Percentiles rank a stretch among this genome's conserved stretches.
Conservation (phyloP, 2,329 filamentous ascomycete genomes). For the Alternaria triticina region DNA sequence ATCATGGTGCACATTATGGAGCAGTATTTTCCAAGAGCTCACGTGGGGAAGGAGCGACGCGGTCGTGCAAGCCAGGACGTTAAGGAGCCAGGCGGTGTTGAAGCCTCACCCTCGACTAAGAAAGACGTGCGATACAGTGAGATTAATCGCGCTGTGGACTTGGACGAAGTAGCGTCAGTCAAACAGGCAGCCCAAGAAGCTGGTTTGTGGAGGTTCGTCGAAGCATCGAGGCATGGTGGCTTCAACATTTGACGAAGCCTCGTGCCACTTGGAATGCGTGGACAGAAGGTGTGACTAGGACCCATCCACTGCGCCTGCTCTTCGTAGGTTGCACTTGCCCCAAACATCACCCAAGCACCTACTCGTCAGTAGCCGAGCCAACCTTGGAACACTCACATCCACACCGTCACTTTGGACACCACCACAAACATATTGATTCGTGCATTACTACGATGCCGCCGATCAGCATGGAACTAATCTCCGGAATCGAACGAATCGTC, state of each 20-base stretch:
- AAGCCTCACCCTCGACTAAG: slow-evolving; percentile 31
- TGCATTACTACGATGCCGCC: slow-evolving; percentile 26
- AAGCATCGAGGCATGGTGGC: slow-evolving; percentile 63
- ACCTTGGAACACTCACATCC: slow-evolving; percentile 4
- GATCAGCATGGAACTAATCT: slow-evolving; percentile 8
- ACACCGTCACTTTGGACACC: background rate
- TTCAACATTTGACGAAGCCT: slow-evolving; percentile 54
- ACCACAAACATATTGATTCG: slow-evolving; percentile 6
- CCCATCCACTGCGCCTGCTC: background rate
- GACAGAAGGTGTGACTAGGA: background rate
- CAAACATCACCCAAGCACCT: background rate
- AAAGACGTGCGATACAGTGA: slow-evolving; percentile 71
- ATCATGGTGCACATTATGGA: slow-evolving; percentile 89
- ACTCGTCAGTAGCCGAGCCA: background rate
- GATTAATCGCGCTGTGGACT: slow-evolving; percentile 74
- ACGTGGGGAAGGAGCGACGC: slow-evolving; percentile 73
- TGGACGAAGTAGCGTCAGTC: slow-evolving; percentile 70
- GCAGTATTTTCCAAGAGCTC: slow-evolving; percentile 80
- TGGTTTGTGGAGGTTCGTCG: slow-evolving; percentile 80
- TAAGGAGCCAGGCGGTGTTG: slow-evolving; percentile 37
- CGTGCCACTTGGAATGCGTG: too few relatives aligned
- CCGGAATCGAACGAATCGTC: slow-evolving; percentile 23
- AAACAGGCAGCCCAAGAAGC: slow-evolving; percentile 71
- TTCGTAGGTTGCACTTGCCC: background rate
- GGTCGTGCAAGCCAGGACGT: slow-evolving; percentile 35